phyloP scores from a whole-genome alignment of 345 rosid genomes.

The Angophora floribunda region DNA sequence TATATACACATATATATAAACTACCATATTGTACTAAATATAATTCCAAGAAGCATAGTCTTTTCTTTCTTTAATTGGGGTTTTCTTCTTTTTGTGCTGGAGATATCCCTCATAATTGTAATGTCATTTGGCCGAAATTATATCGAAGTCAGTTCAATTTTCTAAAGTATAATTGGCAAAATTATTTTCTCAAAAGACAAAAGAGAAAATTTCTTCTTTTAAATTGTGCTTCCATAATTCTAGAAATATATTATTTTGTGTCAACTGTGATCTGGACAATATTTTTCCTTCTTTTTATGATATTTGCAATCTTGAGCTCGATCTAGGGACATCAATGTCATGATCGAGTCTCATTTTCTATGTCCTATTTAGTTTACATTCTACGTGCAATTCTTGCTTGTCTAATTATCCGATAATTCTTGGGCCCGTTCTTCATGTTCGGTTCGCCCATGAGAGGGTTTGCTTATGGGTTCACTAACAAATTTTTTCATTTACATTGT shows the following conservation, averaged over 20 bases:
- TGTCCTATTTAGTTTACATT: background rate
- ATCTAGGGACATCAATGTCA: background rate
- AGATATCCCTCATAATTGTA: background rate
- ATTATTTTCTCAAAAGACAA: background rate
- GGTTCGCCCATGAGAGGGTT: background rate
- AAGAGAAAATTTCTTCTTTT: no score
- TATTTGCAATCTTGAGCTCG: background rate
- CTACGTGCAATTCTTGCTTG: background rate
- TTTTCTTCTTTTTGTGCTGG: background rate
- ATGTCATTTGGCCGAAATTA: background rate
- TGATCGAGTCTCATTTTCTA: background rate
- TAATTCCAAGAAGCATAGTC: background rate
- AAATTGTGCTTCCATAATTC: background rate
- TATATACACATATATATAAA: background rate
- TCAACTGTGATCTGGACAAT: background rate
- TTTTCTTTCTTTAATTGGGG: background rate
- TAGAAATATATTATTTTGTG: background rate
- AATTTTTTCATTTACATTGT: background rate
- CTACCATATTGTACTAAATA: no score
- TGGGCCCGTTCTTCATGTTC: rapidly evolving
- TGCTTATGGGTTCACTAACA: no score
- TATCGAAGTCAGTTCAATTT: background rate
- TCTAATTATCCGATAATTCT: no score
- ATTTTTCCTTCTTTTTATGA: no score
- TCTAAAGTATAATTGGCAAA: background rate